phyloP scores from a whole-genome alignment of 192 early-diverging fungal genomes.

The Entomortierella beljakovae region DNA sequence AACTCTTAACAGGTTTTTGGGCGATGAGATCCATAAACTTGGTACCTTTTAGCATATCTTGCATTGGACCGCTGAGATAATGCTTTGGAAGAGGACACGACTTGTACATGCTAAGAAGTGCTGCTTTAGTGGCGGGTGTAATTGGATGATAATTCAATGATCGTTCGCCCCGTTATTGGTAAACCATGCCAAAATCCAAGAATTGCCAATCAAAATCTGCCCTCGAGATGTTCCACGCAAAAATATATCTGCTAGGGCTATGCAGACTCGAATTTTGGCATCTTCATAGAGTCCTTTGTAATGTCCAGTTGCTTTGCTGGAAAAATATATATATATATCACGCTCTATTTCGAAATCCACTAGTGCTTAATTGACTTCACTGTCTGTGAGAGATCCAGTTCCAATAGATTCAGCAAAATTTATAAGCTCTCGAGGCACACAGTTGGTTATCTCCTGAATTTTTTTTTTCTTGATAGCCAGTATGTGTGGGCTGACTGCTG shows the following conservation, averaged over 20 bases:
- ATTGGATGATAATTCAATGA: too few species aligned
- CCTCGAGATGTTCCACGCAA: constrained; percentile 7
- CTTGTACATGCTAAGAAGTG: too few species aligned
- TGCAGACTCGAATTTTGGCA: neutral
- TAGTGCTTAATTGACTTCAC: constrained; percentile 3
- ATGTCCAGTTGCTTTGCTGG: neutral
- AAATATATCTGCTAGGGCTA: constrained; percentile 33
- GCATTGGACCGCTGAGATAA: too few species aligned
- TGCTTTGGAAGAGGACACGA: too few species aligned
- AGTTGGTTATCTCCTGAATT: constrained; percentile 17
- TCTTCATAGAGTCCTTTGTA: neutral
- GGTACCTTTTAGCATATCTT: too few species aligned
- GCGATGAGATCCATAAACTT: too few species aligned
- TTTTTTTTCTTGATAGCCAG: constrained; percentile 7
- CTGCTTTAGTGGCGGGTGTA: too few species aligned
- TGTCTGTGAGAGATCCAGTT: neutral
- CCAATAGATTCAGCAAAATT: constrained; percentile 9
- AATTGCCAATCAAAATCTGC: constrained; percentile 28
- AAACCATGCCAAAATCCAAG: constrained; percentile 33
- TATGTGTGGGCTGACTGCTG: neutral
- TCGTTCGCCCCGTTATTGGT: too few species aligned
- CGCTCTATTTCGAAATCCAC: neutral
- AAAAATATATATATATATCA: neutral
- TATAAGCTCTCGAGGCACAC: constrained; percentile 32
- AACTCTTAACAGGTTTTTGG: too few species aligned